Evolutionary conservation across 2,329 filamentous ascomycete genomes (phyloP).

Genomic region (Neofusicoccum kwambonambiense): DNA sequence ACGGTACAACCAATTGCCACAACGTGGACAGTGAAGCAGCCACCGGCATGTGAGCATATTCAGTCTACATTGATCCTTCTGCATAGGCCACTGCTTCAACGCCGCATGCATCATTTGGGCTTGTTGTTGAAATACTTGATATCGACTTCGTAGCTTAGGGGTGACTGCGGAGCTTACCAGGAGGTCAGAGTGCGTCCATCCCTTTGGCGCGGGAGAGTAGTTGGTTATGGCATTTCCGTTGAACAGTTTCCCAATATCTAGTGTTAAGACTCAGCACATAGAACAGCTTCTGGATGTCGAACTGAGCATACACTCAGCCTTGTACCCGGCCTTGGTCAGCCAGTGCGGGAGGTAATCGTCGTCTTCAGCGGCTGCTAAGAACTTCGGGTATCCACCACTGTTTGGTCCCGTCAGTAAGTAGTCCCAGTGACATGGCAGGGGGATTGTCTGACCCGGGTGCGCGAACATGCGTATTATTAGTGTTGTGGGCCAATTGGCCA

Average conservation of each 20-base stretch:
- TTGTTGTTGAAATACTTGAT: too few species aligned
- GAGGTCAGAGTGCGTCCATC: constrained; percentile 27
- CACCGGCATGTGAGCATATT: too few species aligned
- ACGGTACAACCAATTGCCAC: too few species aligned
- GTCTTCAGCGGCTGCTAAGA: constrained; percentile 3
- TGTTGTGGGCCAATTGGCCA: constrained; percentile 62
- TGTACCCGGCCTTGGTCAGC: constrained; percentile 19
- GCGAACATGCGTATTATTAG: constrained; percentile 23
- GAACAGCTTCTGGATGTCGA: too few species aligned
- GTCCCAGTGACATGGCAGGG: neutral
- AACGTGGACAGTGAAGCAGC: too few species aligned
- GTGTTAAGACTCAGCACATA: too few species aligned
- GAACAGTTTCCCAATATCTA: constrained; percentile 20
- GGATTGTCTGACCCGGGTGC: neutral
- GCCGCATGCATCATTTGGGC: too few species aligned
- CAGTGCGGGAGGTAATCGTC: constrained; percentile 20
- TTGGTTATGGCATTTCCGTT: constrained; percentile 14
- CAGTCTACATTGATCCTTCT: too few species aligned
- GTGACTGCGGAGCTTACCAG: neutral
- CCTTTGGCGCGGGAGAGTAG: constrained; percentile 25
- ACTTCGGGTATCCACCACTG: constrained; percentile 20
- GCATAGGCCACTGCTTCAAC: too few species aligned
- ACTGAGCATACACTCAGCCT: constrained; percentile 2
- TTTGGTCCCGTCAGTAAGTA: neutral
- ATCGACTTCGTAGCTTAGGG: too few species aligned